A percentile compares a stretch with the other conserved stretches of the same genome.
Conservation (phyloP, 169 alveolate genomes). For the Plasmodium relictum region DNA sequence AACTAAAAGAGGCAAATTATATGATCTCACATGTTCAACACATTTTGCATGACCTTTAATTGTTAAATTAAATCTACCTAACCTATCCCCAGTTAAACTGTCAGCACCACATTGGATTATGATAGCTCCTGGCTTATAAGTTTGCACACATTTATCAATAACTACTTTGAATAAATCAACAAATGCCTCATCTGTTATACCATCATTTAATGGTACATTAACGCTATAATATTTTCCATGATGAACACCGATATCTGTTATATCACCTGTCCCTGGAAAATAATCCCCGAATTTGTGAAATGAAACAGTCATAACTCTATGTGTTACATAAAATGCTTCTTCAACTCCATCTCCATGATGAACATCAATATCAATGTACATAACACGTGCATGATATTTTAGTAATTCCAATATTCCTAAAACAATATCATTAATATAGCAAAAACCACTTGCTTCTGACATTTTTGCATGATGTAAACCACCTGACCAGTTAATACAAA, state of each 20-base stretch:
- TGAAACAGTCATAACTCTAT: conserved; percentile 98
- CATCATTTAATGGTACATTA: conserved; percentile 98
- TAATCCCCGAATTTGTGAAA: conserved; percentile 99
- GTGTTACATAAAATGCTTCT: conserved; percentile 98
- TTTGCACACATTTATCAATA: conserved; percentile 95
- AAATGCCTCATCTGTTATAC: conserved; percentile 97
- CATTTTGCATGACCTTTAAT: conserved; percentile 99
- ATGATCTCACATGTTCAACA: conserved; percentile 93
- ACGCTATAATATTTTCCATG: conserved; percentile 97
- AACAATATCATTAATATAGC: conserved; percentile 99
- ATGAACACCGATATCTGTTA: conserved; percentile 96
- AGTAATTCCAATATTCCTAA: conserved; percentile 97
- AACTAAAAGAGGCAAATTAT: conserved; percentile 94
- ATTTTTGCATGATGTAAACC: conserved; percentile 99
- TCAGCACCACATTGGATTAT: conserved; percentile 99
- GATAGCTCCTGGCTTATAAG: conserved; percentile 97
- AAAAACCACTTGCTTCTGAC: conserved; percentile 99
- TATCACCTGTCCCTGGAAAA: conserved; percentile 99
- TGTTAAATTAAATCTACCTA: conserved; percentile 98
- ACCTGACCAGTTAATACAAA: conserved; percentile 98
- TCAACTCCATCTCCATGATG: conserved; percentile 99
- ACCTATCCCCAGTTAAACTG: conserved; percentile 96
- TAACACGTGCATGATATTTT: conserved; percentile 98
- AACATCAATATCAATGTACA: conserved; percentile 99
- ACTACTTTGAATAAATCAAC: conserved; percentile 94